Conservation (phyloP, 2,329 filamentous ascomycete species). For the Cryphonectria naterciae region DNA sequence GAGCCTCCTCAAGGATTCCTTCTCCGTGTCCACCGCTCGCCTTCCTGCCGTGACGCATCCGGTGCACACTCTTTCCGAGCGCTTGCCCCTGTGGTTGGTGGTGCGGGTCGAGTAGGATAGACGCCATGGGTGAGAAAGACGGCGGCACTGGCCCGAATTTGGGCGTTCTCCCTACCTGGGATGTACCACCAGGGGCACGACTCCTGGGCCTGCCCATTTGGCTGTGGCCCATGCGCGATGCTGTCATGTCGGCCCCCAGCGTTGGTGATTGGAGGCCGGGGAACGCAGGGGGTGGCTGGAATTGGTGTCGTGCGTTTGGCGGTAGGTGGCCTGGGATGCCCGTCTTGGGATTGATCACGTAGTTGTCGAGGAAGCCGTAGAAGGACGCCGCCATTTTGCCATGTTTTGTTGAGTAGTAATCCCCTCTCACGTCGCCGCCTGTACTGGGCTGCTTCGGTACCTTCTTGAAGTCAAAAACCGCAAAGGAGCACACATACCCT, state of each 20-base stretch:
- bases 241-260: conserved; percentile 59
- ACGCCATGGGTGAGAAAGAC: conserved; percentile 70
- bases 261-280: conserved; percentile 70
- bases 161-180: conserved; percentile 45
- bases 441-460: conserved; percentile 56
- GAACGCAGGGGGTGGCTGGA: conserved; percentile 77
- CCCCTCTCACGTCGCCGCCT: conserved; percentile 73
- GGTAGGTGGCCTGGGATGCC: conserved; percentile 65
- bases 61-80: conserved; percentile 51
- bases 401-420: conserved; percentile 94
- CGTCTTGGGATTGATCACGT: conserved; percentile 74
- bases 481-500: conserved; percentile 95
- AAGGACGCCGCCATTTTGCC: conserved; percentile 99
- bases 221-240: conserved; percentile 52
- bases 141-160: conserved; percentile 51
- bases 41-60: conserved; percentile 43
- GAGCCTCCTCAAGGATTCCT: conserved; percentile 61
- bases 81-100: conserved; percentile 66
- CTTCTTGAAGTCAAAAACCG: conserved; percentile 95
- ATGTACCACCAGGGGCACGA: conserved; percentile 42
- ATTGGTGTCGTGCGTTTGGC: conserved; percentile 59
- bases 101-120: conserved; percentile 74
- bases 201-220: conserved; percentile 47
- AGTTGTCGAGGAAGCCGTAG: conserved; percentile 93
- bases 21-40: conserved; percentile 50